Conservation (phyloP, 2,329 filamentous ascomycete species). For the Cadophora gregata region DNA sequence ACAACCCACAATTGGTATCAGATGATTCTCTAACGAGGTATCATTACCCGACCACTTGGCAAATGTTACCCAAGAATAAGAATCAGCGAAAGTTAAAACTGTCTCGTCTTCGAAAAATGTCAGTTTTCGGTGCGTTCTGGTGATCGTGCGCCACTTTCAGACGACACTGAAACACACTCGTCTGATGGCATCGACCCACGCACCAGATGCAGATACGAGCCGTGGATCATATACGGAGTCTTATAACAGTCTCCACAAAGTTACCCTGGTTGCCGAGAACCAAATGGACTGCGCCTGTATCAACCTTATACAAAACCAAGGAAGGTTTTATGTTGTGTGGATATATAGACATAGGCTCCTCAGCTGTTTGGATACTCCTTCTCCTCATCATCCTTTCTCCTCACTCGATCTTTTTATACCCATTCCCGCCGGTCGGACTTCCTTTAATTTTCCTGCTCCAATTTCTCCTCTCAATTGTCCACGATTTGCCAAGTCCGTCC, state of each 20-base stretch:
- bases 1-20: not conserved
- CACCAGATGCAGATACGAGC: not conserved
- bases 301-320: not conserved
- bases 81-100: not conserved
- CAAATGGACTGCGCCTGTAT: not conserved
- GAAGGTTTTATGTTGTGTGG: not conserved
- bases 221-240: not conserved
- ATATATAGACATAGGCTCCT: not conserved
- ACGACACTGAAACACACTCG: not conserved
- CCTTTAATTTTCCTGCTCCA: not conserved
- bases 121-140: not conserved
- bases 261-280: not conserved
- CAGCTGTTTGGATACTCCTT: not conserved
- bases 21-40: not conserved
- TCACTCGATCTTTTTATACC: not conserved
- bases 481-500: not conserved
- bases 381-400: not conserved
- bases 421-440: conserved; percentile 16
- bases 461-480: not conserved
- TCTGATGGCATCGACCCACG: not conserved
- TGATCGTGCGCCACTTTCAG: conserved; percentile 1
- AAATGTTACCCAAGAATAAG: not conserved
- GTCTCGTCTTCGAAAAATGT: not conserved
- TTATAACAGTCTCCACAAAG: not conserved
- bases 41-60: not conserved